Base-by-base conservation (phyloP, 495 filamentous ascomycete species). In the Venustampulla echinocandica region DNA sequence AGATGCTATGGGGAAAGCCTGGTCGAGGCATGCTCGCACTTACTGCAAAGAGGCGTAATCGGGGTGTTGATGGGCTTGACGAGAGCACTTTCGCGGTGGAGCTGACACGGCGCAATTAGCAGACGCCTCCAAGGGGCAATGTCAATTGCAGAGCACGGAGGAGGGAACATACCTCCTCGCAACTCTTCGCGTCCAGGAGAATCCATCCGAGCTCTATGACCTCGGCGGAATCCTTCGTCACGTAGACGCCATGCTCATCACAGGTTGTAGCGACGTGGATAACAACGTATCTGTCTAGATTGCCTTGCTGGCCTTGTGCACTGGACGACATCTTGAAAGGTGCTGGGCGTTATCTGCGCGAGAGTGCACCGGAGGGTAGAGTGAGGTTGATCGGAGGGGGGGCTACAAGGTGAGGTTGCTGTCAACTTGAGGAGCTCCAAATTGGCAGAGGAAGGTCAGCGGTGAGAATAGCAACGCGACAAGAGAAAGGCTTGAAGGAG, bases 171-270 rank as follows among this genome's bases (percentile, higher is more conserved):
- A 96, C 90, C 85, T 96, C 90, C 44, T 95, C 89, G 53, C 86
- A 84, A 39, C 76, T 81, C 69, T 90, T 87, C 44, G 88, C 81
- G 66, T 98, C 89, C 47, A 97, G 73, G 52, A 98, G 65, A 55
- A 97, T 93, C 93, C 92, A 98, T 37, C 92, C 92, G 57, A 98
- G 74, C 75, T 98, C 92, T 64, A 98, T 97, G 43, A 98, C 93
- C 69, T 98, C 92, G 47, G 92, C 93, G 28, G 90, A 96, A 63
- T 98, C 92, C 70, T 95, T 96, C 25, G 93, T 97, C 42, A 98
- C 92, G 68, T 97, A 98, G 46, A 98, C 93, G 48, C 92, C 92
- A 69, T 98, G 92, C 60, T 98, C 92, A 65, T 97, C 92, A 68
- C 92, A 97, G 54, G 92, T 98, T 23, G 93, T 98, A 49, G 93